Conservation (phyloP, 2,329 filamentous ascomycete species). For the Cladosporium colombiae region DNA sequence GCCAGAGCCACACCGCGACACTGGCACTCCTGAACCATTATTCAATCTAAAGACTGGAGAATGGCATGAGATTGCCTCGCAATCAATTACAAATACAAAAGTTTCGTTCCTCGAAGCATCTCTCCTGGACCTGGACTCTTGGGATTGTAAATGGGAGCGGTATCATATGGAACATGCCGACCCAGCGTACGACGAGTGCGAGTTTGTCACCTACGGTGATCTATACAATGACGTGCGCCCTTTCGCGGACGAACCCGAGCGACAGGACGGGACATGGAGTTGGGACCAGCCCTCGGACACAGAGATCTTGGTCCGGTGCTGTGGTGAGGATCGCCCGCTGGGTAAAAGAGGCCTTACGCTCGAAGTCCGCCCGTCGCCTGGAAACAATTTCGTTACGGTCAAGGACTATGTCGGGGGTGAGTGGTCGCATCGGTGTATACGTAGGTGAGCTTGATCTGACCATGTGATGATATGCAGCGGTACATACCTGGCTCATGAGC, state of each 20-base stretch:
- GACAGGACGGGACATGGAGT: conserved; percentile 17
- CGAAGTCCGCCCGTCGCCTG: conserved; percentile 14
- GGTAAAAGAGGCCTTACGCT: conserved; percentile 18
- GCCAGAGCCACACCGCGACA: conserved; percentile 16
- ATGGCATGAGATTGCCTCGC: conserved; percentile 19
- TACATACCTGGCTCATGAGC: conserved; percentile 18
- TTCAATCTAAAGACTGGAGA: conserved; percentile 19
- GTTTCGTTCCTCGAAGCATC: conserved; percentile 17
- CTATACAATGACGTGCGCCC: conserved; percentile 14
- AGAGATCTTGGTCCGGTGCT: conserved; percentile 18
- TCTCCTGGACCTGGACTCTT: conserved; percentile 10
- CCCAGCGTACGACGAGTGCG: conserved; percentile 13
- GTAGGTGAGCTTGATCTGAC: conserved; percentile 5
- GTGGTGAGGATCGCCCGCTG: conserved; percentile 18
- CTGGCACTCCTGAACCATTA: conserved; percentile 13
- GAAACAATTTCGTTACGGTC: conserved; percentile 19
- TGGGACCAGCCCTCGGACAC: conserved; percentile 18
- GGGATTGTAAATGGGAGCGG: conserved; percentile 9
- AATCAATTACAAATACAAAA: conserved; percentile 18
- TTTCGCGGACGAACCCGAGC: conserved; percentile 10
- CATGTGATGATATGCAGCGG: conserved; percentile 9
- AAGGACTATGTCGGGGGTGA: conserved; percentile 21
- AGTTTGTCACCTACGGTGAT: conserved; percentile 19
- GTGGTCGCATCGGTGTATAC: background rate
- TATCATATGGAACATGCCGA: conserved; percentile 18